These are phyloP conservation scores for Lepidopterella palustris DNA, from an alignment of 495 filamentous ascomycete species.

Conservation along the genomic window DNA sequence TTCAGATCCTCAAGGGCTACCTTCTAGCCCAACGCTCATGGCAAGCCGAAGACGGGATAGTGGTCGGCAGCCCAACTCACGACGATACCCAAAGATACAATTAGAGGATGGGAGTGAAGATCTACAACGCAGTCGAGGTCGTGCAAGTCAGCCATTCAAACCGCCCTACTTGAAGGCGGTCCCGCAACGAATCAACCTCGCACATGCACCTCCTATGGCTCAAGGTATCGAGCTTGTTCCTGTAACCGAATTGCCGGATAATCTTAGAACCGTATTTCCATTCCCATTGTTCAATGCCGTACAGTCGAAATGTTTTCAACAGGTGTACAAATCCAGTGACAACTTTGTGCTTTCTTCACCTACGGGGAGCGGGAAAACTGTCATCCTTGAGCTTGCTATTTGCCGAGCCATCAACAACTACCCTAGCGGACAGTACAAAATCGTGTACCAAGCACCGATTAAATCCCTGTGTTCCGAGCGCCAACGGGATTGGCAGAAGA, in stretches of 20 bases:
- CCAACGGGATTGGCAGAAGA: slow-evolving; percentile 75
- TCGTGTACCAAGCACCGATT: slow-evolving; percentile 91
- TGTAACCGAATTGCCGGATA: slow-evolving; percentile 68
- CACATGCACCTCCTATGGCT: slow-evolving; percentile 43
- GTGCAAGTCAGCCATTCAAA: background rate
- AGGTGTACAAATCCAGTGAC: slow-evolving; percentile 65
- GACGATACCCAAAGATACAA: background rate
- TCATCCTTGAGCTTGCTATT: slow-evolving; percentile 84
- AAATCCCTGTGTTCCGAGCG: slow-evolving; percentile 88
- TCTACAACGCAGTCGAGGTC: background rate
- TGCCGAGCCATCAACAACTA: slow-evolving; percentile 63
- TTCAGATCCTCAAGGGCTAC: slow-evolving; percentile 18
- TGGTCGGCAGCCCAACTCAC: background rate
- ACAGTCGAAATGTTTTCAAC: slow-evolving; percentile 78
- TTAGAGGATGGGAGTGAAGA: background rate
- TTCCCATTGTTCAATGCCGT: slow-evolving; percentile 85
- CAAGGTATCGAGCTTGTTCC: slow-evolving; percentile 70
- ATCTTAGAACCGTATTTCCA: slow-evolving; percentile 66
- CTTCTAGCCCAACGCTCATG: slow-evolving; percentile 35
- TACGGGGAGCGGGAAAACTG: slow-evolving; percentile 92
- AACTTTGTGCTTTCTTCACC: slow-evolving; percentile 88
- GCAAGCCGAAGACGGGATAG: slow-evolving; percentile 30
- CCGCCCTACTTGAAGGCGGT: background rate
- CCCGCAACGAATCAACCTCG: slow-evolving; percentile 22
- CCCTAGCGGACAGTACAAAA: slow-evolving; percentile 70